Evolutionary conservation across 176 grass and related monocot genomes (phyloP), one percentile per base, ranked within the genome.

Genomic region (Eleusine indica): DNA sequence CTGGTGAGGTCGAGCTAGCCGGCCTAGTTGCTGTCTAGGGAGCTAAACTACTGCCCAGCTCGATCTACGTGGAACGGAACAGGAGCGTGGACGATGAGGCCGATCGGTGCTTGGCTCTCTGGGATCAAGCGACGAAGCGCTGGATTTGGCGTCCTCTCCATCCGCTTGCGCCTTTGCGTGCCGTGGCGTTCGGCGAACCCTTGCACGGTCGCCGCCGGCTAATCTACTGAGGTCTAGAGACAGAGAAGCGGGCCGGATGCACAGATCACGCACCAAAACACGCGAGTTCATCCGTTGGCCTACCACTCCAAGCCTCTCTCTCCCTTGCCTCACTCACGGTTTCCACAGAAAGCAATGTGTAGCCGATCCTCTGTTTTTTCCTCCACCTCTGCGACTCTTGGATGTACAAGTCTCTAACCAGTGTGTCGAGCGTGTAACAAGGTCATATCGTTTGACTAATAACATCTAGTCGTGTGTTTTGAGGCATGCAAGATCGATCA

Each of bases 281-380:
- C 57, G 25, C 17, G 49, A 15, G 82, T 68, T 68, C 32, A 56
- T 74, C 9, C 4, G 75, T 73, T 77, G 66, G 19, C 56, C 58
- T 85, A 77, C 73, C 78, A 73, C 78, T 82, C 22, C 28, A 53
- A 62, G 70, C 65, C 71, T 38, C 65, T 19, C 56, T 12, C 78
- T 15, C 39, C 9, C 1, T 0, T 3, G 30, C 42, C 70, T 68
- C 41, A 81, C 10, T 21, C 49, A 15, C 29, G 47, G 46, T 39
- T 56, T 77, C 73, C 19, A 51, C 47, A 86, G 47, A 52, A 77
- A 82, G 88, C 83, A 78, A 63, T 82, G 35, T 65, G 78, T 82
- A 77, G 4, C 57, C 44, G 0, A 35, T 53, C 22, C 19, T 61
- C 16, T 9, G 2, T 9, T 25, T 22, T 9, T 7, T 7, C 17